Base-by-base conservation (phyloP, 768 basidiomycete genomes). In the Agaricus blazei region DNA sequence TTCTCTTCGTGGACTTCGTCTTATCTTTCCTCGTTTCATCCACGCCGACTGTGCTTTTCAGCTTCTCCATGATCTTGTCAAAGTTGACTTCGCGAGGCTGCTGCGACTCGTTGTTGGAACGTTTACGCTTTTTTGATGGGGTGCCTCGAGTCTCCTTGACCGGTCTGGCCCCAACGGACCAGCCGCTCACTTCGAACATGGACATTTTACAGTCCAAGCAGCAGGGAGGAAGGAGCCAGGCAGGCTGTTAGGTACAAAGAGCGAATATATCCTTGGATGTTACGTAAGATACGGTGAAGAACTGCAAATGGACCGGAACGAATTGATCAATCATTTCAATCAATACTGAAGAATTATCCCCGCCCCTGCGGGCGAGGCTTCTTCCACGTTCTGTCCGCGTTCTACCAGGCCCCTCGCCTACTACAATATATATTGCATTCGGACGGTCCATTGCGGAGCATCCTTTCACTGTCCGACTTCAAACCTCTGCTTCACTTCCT, bases 111-210 rank as follows among this genome's bases (percentile, higher is more conserved):
- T 65, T 64, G 19, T 63, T 57, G 2, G 72, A 67, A 36, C 78
- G 75, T 64, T 84, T 81, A 43, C 83, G 81, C 59, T 83, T 88
- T 64, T 77, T 83, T 15, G 77, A 78, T 3, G 66, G 58, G 24
- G 66, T 65, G 1, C 58, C 52, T 37, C 57, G 60, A 4, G 68
- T 62, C 42, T 72, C 68, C 29, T 70, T 55, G 44, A 81, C 66
- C 5, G 79, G 77, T 7, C 63, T 67, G 23, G 73, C 65, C 37
- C 75, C 68, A 12, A 88, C 69, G 29, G 80, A 75, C 87, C 87
- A 89, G 15, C 87, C 87, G 3, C 86, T 82, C 19, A 88, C 81
- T 42, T 85, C 72, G 67, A 89, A 88, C 31, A 36, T 24, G 38
- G 54, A 56, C 41, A 56, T 56, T 24, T 11, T 38, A n/a, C 4